These are phyloP conservation scores for Leishmania major DNA, from an alignment of 208 protist species.

Conservation along the genomic window DNA sequence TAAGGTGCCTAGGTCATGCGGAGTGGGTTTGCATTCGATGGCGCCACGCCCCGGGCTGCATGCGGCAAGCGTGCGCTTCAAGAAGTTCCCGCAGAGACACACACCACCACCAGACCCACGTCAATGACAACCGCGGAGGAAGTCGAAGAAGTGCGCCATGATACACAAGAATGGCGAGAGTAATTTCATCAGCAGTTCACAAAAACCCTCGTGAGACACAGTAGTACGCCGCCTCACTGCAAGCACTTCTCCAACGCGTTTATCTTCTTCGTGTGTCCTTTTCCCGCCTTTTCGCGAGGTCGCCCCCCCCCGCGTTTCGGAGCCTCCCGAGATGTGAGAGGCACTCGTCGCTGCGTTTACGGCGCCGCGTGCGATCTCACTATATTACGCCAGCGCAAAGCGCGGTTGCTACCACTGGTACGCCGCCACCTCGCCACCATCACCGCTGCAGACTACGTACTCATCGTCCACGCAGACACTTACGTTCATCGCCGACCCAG, in stretches of 20 bases:
- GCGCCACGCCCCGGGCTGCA: neutral
- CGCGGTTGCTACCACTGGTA: slow-evolving; percentile 27
- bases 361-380: neutral
- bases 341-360: neutral
- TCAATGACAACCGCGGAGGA: neutral
- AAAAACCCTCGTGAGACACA: neutral
- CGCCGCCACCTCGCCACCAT: slow-evolving; percentile 33
- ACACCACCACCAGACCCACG: neutral
- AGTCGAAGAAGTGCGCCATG: neutral
- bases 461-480: slow-evolving; percentile 36
- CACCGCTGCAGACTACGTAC: slow-evolving; percentile 40
- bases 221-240: neutral
- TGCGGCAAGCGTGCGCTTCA: neutral
- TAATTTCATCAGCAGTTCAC: neutral
- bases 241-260: neutral
- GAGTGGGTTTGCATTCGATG: neutral
- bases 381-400: neutral
- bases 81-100: neutral
- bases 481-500: slow-evolving; percentile 28
- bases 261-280: neutral
- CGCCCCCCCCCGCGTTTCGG: neutral
- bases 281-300: neutral
- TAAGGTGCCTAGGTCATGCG: neutral
- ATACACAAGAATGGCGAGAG: neutral
- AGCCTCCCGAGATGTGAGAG: neutral